phyloP scores from a whole-genome alignment of 441 rosid species.

The Arabidopsis lyrata region DNA sequence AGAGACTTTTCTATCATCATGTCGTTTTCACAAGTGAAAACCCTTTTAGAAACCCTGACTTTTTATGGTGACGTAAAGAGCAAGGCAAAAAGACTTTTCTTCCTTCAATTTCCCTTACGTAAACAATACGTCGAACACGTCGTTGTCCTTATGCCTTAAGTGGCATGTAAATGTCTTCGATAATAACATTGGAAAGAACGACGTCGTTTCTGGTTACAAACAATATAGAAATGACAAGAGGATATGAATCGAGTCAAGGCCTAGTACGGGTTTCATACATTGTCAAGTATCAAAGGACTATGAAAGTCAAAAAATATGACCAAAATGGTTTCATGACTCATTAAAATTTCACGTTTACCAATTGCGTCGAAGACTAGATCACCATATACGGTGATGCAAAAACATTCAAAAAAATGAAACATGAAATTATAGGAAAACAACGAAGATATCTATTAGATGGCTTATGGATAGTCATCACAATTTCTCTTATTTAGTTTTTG shows the following conservation, averaged over 20 bases:
- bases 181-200: background rate
- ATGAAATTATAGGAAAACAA: too few species aligned
- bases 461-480: too few species aligned
- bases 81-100: slow-evolving; percentile 26
- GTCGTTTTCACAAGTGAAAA: slow-evolving; percentile 35
- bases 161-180: background rate
- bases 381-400: too few species aligned
- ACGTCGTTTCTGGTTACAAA: background rate
- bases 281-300: background rate
- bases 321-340: background rate
- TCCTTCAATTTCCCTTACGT: background rate
- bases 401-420: too few species aligned
- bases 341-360: background rate
- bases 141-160: background rate
- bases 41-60: slow-evolving; percentile 28
- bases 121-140: background rate
- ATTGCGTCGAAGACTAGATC: background rate
- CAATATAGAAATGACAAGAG: background rate
- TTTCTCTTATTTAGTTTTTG: too few species aligned
- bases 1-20: slow-evolving; percentile 9
- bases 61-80: background rate
- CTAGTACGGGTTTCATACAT: background rate
- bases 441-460: too few species aligned
- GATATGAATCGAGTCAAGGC: background rate
- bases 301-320: background rate